Base-by-base conservation (phyloP, 176 grass and related monocot genomes). In the Aegilops bicornis region DNA sequence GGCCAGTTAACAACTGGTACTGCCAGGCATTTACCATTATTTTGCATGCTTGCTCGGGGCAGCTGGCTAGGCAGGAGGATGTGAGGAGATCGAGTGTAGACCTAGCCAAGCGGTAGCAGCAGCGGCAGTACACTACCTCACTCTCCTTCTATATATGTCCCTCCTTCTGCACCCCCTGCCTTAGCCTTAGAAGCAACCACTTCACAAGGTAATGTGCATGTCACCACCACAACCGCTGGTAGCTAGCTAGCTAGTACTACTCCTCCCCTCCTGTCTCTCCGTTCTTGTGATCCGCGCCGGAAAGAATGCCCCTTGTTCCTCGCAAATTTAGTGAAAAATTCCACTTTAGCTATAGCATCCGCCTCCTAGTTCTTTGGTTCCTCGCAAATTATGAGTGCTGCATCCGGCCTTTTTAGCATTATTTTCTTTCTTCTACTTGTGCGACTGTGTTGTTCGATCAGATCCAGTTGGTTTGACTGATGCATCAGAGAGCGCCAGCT, bases 121-220 rank as follows among this genome's bases (percentile, higher is more conserved):
- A 8, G 19, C 8, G 65, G 62, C 64, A 68, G 67, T 67, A 59
- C 64, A 40, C 8, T 79, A 81, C 69, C 69, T 76, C 62, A 40
- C 82, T 87, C 63, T 76, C 81, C 77, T 85, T 72, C 86, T 91
- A 88, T 88, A 91, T 82, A 91, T 91, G 77, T 88, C 71, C 24
- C 63, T 71, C 63, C 76, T 63, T 69, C 89, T 91, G 89, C 85
- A 36, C 69, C 81, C 85, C 82, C 77, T 88, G 82, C 82, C 78
- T 88, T 82, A 64, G 71, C 90, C 86, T 88, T 91, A 82, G 71
- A 78, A 88, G 90, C 82, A 91, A 82, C 60, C 81, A 48, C 82
- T 47, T 65, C 86, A 78, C 86, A 85, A 91, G 86, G 86, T 88
- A 91, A 75, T 48, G 69, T 24, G 12, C 66, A 63, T 77, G 77